These are phyloP conservation scores for Annona cherimola DNA, from an alignment of 164 flowering plant genomes.

Conservation along the genomic window DNA sequence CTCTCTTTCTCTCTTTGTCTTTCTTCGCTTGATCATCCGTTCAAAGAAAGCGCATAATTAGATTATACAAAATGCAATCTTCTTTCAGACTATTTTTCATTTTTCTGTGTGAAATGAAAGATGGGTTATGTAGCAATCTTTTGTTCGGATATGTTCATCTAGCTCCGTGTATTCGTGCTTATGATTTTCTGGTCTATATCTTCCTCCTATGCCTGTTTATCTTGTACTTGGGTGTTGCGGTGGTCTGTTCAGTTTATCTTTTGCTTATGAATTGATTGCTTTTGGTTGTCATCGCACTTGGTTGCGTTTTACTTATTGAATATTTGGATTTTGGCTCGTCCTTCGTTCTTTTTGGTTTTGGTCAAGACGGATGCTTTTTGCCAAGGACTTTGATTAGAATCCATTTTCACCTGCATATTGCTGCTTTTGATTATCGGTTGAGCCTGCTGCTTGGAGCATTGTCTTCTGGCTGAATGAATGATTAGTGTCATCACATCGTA, in stretches of 20 bases:
- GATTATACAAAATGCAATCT: not conserved
- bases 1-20: slow-evolving; percentile 7
- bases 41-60: not conserved
- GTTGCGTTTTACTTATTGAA: not conserved
- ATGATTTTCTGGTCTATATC: not conserved
- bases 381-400: not conserved
- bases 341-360: not conserved
- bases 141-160: not conserved
- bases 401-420: not conserved
- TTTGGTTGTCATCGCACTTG: not conserved
- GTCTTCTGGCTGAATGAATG: not conserved
- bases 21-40: not conserved
- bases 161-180: not conserved
- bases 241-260: not conserved
- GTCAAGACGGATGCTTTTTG: not conserved
- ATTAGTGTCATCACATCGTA: not conserved
- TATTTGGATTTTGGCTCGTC: not conserved
- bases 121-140: not conserved
- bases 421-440: not conserved
- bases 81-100: not conserved
- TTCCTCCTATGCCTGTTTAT: not conserved
- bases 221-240: not conserved
- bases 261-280: not conserved
- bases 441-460: not conserved
- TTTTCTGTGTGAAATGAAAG: not conserved